Conservation (phyloP, 495 filamentous ascomycete genomes). For the Talaromyces adpressus region DNA sequence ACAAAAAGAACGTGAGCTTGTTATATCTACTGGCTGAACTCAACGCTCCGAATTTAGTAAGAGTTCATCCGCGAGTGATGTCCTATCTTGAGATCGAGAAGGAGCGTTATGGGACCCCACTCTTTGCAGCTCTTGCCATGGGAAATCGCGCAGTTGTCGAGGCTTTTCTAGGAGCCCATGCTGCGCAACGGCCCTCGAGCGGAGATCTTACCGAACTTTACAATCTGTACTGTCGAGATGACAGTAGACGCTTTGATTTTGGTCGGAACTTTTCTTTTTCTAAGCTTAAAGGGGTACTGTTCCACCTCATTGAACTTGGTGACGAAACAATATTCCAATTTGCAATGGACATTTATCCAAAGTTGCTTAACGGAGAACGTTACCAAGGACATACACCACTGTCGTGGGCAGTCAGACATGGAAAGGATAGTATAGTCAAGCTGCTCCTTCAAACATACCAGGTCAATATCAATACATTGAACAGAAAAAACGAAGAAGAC, state of each 20-base stretch:
- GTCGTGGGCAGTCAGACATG: constrained; percentile 15
- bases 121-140: constrained; percentile 36
- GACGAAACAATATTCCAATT: not conserved
- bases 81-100: constrained; percentile 21
- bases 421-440: constrained; percentile 15
- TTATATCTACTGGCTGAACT: constrained; percentile 42
- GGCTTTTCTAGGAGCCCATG: constrained; percentile 17
- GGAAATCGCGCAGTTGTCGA: constrained; percentile 16
- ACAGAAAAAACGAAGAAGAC: not conserved
- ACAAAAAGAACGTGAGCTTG: constrained; percentile 19
- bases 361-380: not conserved
- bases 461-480: not conserved
- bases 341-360: not conserved
- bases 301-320: not conserved
- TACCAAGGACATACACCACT: constrained; percentile 13
- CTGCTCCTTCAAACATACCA: constrained; percentile 10
- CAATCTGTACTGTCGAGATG: not conserved
- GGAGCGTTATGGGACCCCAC: constrained; percentile 31
- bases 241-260: not conserved
- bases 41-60: constrained; percentile 31
- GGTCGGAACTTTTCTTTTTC: not conserved
- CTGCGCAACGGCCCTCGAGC: not conserved
- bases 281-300: not conserved
- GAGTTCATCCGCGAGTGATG: constrained; percentile 11
- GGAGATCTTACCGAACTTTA: not conserved